Base-by-base conservation (phyloP, 179 eudicot genomes). In the Silene coronaria region DNA sequence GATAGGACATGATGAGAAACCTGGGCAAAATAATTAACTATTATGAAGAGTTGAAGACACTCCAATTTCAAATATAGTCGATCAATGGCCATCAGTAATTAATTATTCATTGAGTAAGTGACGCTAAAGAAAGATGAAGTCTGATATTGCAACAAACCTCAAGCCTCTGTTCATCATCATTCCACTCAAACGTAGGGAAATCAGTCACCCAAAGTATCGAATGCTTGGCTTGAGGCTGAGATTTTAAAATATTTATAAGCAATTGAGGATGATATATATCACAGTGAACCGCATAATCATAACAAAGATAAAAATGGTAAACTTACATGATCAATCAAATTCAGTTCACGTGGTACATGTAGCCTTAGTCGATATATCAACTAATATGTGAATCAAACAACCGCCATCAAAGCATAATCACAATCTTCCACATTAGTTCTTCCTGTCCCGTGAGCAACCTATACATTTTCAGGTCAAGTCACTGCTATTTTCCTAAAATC, bases 111-210 rank as follows among this genome's bases (percentile, higher is more conserved):
- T 28, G 34, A 26, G 32, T 2, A 36, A 32, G 32, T 2, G 48
- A 32, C 51, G 68, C 5, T 65, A 66, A 30, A 27, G 24, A 22
- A 60, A 45, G 71, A 14, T n/a, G n/a, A 63, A 70, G 22, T 74
- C 83, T 28, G 68, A 70, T 73, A 53, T 16, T 23, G 46, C 21
- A 21, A 71, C 84, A 71, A 68, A 92, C 97, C 97, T 92, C 97
- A 67, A 91, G 86, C 82, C 98, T 89, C 80, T 91, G 84, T 58
- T 91, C 98, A 23, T 78, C 86, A 61, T 89, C 88, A 72, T 91
- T 94, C 98, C 98, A 94, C 86, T 94, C 98, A 64, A 94, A 94
- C 96, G 91, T 94, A 2, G 98, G 98, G 79, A 94, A 94, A 82
- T 94, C 98, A 69, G 94, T 94, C 78, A 94, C 91, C 98, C 98